phyloP scores from a whole-genome alignment of 2,329 filamentous ascomycete species.

The Venturia effusa region DNA sequence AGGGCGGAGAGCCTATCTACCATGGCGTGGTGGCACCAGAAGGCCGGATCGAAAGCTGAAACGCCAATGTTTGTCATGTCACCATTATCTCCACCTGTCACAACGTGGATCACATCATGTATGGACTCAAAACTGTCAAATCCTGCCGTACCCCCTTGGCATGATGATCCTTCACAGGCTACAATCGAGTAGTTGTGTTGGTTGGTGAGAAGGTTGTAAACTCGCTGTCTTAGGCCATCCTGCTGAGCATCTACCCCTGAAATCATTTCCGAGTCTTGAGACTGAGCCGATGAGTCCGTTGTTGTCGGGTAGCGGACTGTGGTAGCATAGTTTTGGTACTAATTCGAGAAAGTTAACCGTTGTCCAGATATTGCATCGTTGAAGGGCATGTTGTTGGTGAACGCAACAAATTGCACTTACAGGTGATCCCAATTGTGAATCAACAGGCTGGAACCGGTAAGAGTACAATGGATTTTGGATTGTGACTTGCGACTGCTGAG shows the following conservation, averaged over 20 bases:
- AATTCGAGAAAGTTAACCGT: not conserved
- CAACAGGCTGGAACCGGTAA: conserved; percentile 41
- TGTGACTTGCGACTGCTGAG: conserved; percentile 20
- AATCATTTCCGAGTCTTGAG: conserved; percentile 41
- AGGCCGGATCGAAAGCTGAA: conserved; percentile 69
- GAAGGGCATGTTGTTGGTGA: not conserved
- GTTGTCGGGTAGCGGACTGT: conserved; percentile 36
- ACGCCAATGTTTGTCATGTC: conserved; percentile 40
- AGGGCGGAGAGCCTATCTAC: conserved; percentile 66
- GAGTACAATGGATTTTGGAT: conserved; percentile 37
- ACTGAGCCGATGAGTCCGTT: conserved; percentile 33
- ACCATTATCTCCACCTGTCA: conserved; percentile 35
- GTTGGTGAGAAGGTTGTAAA: conserved; percentile 57
- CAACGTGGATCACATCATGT: conserved; percentile 39
- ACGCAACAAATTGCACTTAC: conserved; percentile 34
- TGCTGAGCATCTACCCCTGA: conserved; percentile 33
- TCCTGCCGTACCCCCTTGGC: conserved; percentile 24
- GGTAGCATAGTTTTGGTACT: conserved; percentile 29
- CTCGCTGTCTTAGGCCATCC: conserved; percentile 30
- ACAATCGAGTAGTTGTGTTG: conserved; percentile 59
- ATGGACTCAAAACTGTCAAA: conserved; percentile 48
- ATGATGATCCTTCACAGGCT: conserved; percentile 54
- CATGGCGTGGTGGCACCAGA: conserved; percentile 67
- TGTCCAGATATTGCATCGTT: not conserved
- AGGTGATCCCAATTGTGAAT: conserved; percentile 48